Base-by-base conservation (phyloP, 2,329 filamentous ascomycete genomes). In the Metarhizium anisopliae region DNA sequence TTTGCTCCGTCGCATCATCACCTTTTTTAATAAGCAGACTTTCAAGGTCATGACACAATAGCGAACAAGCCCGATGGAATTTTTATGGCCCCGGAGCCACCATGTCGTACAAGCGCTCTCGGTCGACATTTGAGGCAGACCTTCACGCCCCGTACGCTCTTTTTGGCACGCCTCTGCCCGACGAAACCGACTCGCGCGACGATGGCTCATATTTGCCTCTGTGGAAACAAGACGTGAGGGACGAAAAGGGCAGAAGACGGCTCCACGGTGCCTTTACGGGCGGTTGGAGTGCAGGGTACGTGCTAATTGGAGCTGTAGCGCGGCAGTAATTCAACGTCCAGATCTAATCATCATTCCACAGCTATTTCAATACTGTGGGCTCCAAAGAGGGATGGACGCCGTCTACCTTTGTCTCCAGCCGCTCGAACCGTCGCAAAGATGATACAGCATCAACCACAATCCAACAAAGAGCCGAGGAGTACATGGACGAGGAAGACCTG, bases 351-450 rank as follows among this genome's bases (percentile, higher is more conserved):
- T 49, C 38, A 45, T 53, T 32, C 16, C n/a, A 25, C 43, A 93
- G 90, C 63, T 96, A 97, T 73, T 97, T 94, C 75, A 99, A 99
- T 70, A 96, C 92, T 5, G 94, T 97, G 62, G 94, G 94, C 54
- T 96, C 93, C 56, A 97, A 97, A 72, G 93, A 99, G 77, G 94
- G 94, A 75, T 99, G 93, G 93, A 86, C 90, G 0, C 94, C 94
- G 2, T 85, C 90, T 25, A 87, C 89, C 0, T 99, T 97, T 70
- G 86, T 95, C 10, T 97, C 93, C 6, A 96, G 92, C 53, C 87
- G 94, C 29, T 76, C 82, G 43, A 90, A 89, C 64, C 87, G 91
- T 55, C 84, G 80, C 60, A 89, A 89, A 66, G 82, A 88, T 74
- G 77, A 75, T 38, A 18, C 61, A 1, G 52, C 76, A n/a, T 78